Percentiles rank a stretch among this genome's conserved stretches.
Conservation (phyloP, 2,329 filamentous ascomycete species). For the Plenodomus biglobosus region DNA sequence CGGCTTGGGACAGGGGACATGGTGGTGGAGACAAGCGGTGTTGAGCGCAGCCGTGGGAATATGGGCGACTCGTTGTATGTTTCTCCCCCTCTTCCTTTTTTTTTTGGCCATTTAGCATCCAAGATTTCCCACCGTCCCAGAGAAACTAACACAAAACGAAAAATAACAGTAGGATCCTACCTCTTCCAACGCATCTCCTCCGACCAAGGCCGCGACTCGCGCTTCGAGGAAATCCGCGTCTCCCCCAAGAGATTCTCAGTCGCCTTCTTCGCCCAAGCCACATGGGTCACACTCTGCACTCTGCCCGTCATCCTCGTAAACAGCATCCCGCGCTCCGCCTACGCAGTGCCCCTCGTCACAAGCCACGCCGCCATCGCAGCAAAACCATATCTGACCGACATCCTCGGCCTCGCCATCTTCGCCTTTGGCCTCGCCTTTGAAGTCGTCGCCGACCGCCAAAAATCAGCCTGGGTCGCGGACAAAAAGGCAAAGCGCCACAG, state of each 20-base stretch:
- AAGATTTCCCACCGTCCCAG: no score
- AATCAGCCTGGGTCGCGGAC: slow-evolving; percentile 61
- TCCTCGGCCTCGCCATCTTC: slow-evolving; percentile 61
- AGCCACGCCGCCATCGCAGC: slow-evolving; percentile 48
- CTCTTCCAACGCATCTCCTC: slow-evolving; percentile 62
- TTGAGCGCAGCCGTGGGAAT: slow-evolving; percentile 58
- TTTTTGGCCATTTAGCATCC: no score
- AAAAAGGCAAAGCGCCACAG: slow-evolving; percentile 67
- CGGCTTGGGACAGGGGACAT: slow-evolving; percentile 28
- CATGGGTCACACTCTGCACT: slow-evolving; percentile 68
- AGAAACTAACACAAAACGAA: no score
- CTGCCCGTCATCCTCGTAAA: slow-evolving; percentile 67
- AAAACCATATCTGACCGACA: slow-evolving; percentile 52
- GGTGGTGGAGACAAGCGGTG: slow-evolving; percentile 64
- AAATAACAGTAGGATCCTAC: slow-evolving; percentile 62
- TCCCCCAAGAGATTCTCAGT: slow-evolving; percentile 56
- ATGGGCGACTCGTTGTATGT: slow-evolving; percentile 63
- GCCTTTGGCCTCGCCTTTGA: slow-evolving; percentile 63
- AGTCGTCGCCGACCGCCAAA: slow-evolving; percentile 64
- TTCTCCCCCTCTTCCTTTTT: not conserved
- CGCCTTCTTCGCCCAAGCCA: slow-evolving; percentile 63
- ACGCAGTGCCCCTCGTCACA: slow-evolving; percentile 48
- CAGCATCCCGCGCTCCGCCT: slow-evolving; percentile 57
- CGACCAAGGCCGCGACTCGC: slow-evolving; percentile 60
- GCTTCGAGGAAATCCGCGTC: slow-evolving; percentile 58